These are phyloP conservation scores for Ophiocordyceps camponoti-leonardi DNA, from an alignment of 2,329 filamentous ascomycete genomes.

Conservation along the genomic window DNA sequence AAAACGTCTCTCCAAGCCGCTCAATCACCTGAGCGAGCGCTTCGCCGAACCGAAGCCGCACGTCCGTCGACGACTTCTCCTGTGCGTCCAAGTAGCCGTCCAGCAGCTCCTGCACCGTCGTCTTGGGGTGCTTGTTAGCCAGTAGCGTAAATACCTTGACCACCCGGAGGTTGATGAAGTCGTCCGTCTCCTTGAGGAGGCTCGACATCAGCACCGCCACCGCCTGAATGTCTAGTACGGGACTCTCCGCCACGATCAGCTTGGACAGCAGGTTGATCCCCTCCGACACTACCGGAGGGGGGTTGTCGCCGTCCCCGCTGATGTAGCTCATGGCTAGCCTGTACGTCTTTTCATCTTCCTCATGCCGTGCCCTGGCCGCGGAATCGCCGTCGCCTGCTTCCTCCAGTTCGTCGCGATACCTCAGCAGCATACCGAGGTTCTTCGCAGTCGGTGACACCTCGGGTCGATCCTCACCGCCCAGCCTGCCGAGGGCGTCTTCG, in stretches of 20 bases:
- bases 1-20: slow-evolving; percentile 36
- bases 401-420: slow-evolving; percentile 36
- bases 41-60: slow-evolving; percentile 52
- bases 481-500: slow-evolving; percentile 27
- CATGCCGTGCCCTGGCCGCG: slow-evolving; percentile 26
- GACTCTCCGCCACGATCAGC: slow-evolving; percentile 35
- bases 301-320: slow-evolving; percentile 36
- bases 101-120: slow-evolving; percentile 43
- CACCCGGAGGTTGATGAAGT: slow-evolving; percentile 54
- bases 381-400: slow-evolving; percentile 19
- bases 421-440: slow-evolving; percentile 38
- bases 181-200: slow-evolving; percentile 47
- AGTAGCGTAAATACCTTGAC: slow-evolving; percentile 48
- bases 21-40: slow-evolving; percentile 48
- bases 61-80: slow-evolving; percentile 42
- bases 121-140: slow-evolving; percentile 41
- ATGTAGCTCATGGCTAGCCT: slow-evolving; percentile 47
- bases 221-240: slow-evolving; percentile 49
- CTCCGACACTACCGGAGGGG: slow-evolving; percentile 49
- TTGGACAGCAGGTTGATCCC: slow-evolving; percentile 42
- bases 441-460: slow-evolving; percentile 34
- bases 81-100: slow-evolving; percentile 50
- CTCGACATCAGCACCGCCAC: slow-evolving; percentile 45
- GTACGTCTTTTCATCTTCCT: slow-evolving; percentile 46
- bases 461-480: slow-evolving; percentile 19